phyloP scores from a whole-genome alignment of 257 asterid genomes.

The Gentiana dahurica region DNA sequence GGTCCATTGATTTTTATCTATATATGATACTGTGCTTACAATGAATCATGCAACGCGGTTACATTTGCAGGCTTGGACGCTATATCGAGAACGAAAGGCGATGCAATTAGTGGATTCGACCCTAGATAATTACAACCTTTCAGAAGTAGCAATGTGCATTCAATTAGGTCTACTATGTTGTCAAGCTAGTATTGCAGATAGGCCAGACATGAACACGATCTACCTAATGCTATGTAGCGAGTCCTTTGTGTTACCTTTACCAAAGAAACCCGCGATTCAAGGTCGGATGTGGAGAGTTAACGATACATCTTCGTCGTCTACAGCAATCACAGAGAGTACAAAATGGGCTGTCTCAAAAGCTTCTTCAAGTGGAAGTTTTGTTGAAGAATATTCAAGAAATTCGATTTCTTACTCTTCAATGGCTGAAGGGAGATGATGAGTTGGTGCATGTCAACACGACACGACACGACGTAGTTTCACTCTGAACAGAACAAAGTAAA shows the following conservation, averaged over 20 bases:
- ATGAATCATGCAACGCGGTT: too few relatives aligned
- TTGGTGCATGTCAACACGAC: too few relatives aligned
- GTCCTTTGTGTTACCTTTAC: slow-evolving; percentile 53
- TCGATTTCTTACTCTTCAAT: slow-evolving; percentile 73
- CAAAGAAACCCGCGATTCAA: slow-evolving; percentile 64
- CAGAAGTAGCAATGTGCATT: slow-evolving; percentile 54
- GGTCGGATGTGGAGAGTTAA: slow-evolving; percentile 48
- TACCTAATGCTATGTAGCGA: slow-evolving; percentile 52
- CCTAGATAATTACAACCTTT: slow-evolving; percentile 30
- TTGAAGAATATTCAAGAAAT: slow-evolving; percentile 63
- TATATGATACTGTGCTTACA: too few relatives aligned
- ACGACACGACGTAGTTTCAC: too few relatives aligned
- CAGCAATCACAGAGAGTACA: slow-evolving; percentile 36
- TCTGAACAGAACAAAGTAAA: too few relatives aligned
- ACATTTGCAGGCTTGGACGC: slow-evolving; percentile 46
- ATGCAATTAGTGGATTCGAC: slow-evolving; percentile 43
- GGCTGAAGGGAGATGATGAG: slow-evolving; percentile 55
- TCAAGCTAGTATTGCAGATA: slow-evolving; percentile 52
- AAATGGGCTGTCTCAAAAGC: slow-evolving; percentile 24
- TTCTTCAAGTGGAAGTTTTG: slow-evolving; percentile 23
- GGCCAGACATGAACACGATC: slow-evolving; percentile 68
- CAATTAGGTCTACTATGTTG: slow-evolving; percentile 77
- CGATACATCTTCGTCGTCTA: slow-evolving; percentile 35
- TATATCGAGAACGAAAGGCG: slow-evolving; percentile 34
- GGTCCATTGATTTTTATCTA: too few relatives aligned